Base-by-base conservation (phyloP, 805 yeast genomes). In the Wickerhamiella qilinensis region DNA sequence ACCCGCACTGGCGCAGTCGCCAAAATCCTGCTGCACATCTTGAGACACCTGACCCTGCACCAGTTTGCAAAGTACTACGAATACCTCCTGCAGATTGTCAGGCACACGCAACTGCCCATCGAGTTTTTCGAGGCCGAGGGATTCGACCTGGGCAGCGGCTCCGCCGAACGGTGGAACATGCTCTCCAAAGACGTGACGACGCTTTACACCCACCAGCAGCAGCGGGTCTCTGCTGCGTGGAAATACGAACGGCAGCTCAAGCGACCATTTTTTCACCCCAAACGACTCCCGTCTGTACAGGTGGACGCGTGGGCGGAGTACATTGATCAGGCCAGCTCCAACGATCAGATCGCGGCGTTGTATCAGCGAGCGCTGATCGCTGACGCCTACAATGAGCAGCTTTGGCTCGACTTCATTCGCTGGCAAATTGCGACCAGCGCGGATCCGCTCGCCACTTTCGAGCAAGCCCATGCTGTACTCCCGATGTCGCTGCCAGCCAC, bases 31-130 rank as follows among this genome's bases (percentile, higher is more conserved):
- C 21, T 14, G 14, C 30, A 30, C 30, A 36, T 36, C 21, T 20
- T 39, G 29, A 17, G 25, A 9, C 18, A 24, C 12, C 30, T 21
- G 18, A 46, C 50, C 15, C 57, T 88, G 33, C 88, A 88, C 56
- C 93, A 85, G 50, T 86, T 84, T 54, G 77, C 95, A 0, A 73
- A 70, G 45, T 88, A 77, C 54, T 80, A 71, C 50, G 74, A 60
- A 52, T 64, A 50, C 21, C 38, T 55, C 43, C 42, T 49, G n/a
- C 39, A 37, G n/a, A 18, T 55, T 11, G 42, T 48, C 14, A 49
- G 47, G 5, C 40, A 66, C 2, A 42, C 48, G 2, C 56, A 58
- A n/a, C 44, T 64, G 56, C 35, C 46, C 43, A 2, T 44, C 37
- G 36, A 45, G 35, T 3, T 43, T 30, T 34, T 41, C 35, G 40